phyloP scores from a whole-genome alignment of 768 basidiomycete species.

The Mycena maculata region DNA sequence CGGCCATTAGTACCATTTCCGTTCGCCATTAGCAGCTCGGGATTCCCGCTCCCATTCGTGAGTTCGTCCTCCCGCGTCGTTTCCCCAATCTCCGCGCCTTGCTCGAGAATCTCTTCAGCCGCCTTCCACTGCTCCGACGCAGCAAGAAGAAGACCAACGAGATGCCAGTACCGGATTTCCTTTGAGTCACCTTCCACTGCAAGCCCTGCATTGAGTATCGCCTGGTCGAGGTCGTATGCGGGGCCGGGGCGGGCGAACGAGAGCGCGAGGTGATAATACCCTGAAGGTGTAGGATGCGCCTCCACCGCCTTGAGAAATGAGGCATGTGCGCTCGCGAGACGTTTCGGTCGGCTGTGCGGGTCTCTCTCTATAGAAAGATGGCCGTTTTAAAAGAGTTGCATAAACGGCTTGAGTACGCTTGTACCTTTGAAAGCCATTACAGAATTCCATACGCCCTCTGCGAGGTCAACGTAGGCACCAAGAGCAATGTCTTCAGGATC shows the following conservation, averaged over 20 bases:
- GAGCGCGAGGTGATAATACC: constrained; percentile 85
- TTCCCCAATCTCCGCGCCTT: constrained; percentile 74
- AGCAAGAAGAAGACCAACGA: constrained; percentile 85
- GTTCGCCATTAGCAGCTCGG: constrained; percentile 27
- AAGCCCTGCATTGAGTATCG: constrained; percentile 71
- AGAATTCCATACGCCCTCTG: constrained; percentile 79
- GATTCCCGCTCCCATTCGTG: constrained; percentile 20
- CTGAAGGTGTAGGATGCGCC: constrained; percentile 62
- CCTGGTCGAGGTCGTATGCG: constrained; percentile 72
- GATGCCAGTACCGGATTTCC: constrained; percentile 87
- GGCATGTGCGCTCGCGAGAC: constrained; percentile 67
- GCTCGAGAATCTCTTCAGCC: constrained; percentile 80
- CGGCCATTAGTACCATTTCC: constrained; percentile 37
- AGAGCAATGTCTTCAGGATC: constrained; percentile 61
- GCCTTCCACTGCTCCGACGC: constrained; percentile 84
- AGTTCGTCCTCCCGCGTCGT: constrained; percentile 47
- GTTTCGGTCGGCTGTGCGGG: constrained; percentile 65
- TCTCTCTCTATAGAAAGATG: constrained; percentile 67
- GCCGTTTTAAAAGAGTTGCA: neutral
- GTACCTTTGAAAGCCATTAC: constrained; percentile 78
- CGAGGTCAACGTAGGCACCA: constrained; percentile 69
- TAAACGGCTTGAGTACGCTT: constrained; percentile 19
- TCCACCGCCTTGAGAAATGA: constrained; percentile 63
- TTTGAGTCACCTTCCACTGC: constrained; percentile 78
- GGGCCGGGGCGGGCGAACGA: constrained; percentile 75